These are phyloP conservation scores for Cymbopogon citratus DNA, from an alignment of 176 grass and related monocot species.

Conservation along the genomic window DNA sequence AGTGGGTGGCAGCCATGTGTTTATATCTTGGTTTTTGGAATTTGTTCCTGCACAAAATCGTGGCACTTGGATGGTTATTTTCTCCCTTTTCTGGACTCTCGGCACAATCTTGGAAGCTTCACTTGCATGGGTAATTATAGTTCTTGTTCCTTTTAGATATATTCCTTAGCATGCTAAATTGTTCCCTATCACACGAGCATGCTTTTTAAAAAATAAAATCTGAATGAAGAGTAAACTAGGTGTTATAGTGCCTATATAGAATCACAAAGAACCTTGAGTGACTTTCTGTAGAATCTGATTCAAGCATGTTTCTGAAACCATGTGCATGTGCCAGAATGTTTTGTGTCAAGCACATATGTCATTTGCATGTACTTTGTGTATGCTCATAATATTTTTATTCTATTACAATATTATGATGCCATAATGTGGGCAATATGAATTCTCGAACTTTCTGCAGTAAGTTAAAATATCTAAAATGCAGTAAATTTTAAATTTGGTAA, in stretches of 20 bases:
- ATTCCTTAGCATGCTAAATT: neutral
- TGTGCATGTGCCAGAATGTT: neutral
- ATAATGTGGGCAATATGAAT: constrained; percentile 1
- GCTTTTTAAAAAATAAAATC: neutral
- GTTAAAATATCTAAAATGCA: neutral
- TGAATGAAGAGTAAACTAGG: neutral
- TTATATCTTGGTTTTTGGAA: constrained; percentile 75
- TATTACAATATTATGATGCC: neutral
- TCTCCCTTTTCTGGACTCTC: constrained; percentile 51
- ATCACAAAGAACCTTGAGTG: neutral
- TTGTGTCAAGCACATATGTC: neutral
- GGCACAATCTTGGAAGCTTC: constrained; percentile 64
- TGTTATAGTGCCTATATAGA: neutral
- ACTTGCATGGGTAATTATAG: constrained; percentile 67
- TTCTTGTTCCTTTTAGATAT: neutral
- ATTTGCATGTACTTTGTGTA: neutral
- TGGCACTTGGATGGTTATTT: constrained; percentile 49
- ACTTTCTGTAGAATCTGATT: neutral
- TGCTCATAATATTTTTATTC: neutral
- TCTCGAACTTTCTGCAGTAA: neutral
- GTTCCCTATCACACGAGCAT: neutral
- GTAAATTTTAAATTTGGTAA: neutral
- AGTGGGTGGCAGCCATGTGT: constrained; percentile 54
- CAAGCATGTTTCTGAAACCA: neutral
- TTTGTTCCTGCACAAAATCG: constrained; percentile 61